phyloP scores from a whole-genome alignment of 225 moss, liverwort and hornwort genomes.

The Thuidium tamariscinum region DNA sequence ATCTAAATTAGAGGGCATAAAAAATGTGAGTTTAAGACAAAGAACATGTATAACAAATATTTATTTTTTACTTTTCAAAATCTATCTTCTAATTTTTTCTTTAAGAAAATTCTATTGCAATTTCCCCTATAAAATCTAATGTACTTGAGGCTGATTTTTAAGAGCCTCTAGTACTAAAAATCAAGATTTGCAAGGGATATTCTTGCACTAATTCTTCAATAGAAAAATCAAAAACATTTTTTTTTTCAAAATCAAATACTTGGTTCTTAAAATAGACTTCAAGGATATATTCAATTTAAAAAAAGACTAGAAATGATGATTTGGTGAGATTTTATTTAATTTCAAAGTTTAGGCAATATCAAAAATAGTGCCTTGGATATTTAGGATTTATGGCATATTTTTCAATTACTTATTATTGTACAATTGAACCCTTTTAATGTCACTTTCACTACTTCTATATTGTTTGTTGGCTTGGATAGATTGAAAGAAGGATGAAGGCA shows the following conservation, averaged over 20 bases:
- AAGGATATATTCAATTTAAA: neutral
- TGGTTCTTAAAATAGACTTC: neutral
- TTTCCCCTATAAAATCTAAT: neutral
- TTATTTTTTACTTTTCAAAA: neutral
- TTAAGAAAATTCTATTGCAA: neutral
- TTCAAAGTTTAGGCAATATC: neutral
- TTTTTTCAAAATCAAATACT: too few species aligned
- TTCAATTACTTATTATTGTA: too few species aligned
- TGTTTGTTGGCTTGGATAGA: neutral
- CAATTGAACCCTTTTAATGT: too few species aligned
- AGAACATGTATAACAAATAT: neutral
- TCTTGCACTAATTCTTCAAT: neutral
- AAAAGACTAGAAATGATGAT: accelerated
- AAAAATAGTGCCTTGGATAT: neutral
- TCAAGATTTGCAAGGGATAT: neutral
- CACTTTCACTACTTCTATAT: neutral
- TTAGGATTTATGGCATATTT: neutral
- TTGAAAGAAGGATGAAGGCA: neutral
- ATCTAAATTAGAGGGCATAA: neutral
- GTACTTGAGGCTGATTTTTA: neutral
- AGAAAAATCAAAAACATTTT: neutral
- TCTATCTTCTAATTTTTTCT: neutral
- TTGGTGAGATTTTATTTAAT: neutral
- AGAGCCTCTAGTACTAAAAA: neutral
- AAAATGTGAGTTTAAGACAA: neutral